A percentile compares a stretch with the other conserved stretches of the same genome.
Evolutionary conservation across 495 filamentous ascomycete genomes (phyloP).

Genomic region (Aspergillus nidulans): DNA sequence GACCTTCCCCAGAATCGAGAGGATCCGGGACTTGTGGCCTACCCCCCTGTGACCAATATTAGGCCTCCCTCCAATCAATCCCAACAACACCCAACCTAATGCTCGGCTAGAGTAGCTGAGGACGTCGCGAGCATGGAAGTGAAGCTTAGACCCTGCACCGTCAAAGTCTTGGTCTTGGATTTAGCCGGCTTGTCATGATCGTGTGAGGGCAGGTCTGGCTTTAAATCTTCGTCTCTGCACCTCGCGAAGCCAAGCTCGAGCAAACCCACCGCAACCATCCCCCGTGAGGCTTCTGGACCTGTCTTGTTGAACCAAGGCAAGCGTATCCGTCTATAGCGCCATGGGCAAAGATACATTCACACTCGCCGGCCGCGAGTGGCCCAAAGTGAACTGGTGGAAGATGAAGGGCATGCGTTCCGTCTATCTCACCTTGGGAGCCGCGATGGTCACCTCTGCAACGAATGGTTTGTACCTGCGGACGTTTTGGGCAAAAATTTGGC

Average conservation of each 20-base stretch:
- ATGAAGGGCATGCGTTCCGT: slow-evolving; percentile 12
- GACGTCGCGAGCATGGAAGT: background rate
- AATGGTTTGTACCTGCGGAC: background rate
- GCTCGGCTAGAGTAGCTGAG: background rate
- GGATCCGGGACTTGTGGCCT: background rate
- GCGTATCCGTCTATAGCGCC: too few relatives aligned
- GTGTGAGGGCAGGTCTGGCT: background rate
- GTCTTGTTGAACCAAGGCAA: too few relatives aligned
- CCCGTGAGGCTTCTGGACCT: background rate
- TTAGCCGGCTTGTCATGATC: background rate
- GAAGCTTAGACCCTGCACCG: background rate
- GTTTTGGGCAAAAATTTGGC: background rate
- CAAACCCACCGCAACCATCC: background rate
- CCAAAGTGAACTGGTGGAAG: slow-evolving; percentile 10
- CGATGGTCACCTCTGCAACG: slow-evolving; percentile 6
- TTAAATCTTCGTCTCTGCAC: background rate
- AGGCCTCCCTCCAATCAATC: background rate
- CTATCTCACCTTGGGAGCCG: slow-evolving; percentile 3
- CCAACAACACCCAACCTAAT: background rate
- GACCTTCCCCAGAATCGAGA: background rate
- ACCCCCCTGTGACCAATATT: background rate
- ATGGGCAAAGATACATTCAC: slow-evolving; percentile 8
- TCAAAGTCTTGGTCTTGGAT: background rate
- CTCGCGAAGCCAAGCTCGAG: background rate
- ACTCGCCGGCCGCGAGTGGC: slow-evolving; percentile 6